Evolutionary conservation across 2,329 filamentous ascomycete species (phyloP).

Genomic region (Sarocladium kiliense): DNA sequence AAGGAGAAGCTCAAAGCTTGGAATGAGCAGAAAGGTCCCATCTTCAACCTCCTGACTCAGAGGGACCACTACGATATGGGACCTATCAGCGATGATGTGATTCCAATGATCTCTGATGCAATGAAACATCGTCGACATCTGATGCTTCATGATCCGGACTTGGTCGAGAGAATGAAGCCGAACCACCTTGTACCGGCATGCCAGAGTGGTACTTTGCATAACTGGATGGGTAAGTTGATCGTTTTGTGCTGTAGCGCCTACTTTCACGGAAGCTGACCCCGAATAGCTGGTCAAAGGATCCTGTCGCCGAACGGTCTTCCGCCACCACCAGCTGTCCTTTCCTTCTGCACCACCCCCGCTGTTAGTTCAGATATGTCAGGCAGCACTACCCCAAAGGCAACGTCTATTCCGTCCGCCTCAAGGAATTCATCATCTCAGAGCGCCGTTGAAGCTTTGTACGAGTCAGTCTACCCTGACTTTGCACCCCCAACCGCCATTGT

Average conservation of each 20-base stretch:
- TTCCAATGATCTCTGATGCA: conserved; percentile 26
- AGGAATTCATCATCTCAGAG: not conserved
- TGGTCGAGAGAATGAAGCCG: conserved; percentile 13
- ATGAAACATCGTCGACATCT: conserved; percentile 25
- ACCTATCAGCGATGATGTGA: conserved; percentile 21
- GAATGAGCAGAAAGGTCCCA: conserved; percentile 18
- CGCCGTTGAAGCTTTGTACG: not conserved
- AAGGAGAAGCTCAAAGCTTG: conserved; percentile 25
- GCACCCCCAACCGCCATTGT: not conserved
- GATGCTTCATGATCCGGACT: conserved; percentile 10
- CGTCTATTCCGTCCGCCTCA: not conserved
- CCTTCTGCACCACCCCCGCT: not conserved
- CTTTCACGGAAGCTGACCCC: not conserved
- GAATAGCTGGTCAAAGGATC: conserved; percentile 23
- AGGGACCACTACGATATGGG: conserved; percentile 24
- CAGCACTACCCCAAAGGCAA: not conserved
- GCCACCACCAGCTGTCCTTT: conserved; percentile 18
- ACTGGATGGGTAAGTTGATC: conserved; percentile 30
- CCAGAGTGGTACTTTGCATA: conserved; percentile 18
- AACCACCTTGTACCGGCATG: conserved; percentile 22
- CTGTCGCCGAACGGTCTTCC: conserved; percentile 24
- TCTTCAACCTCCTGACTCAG: conserved; percentile 21
- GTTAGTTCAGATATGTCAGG: not conserved
- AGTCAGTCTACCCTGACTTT: not conserved
- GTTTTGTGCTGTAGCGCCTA: not conserved